phyloP scores from a whole-genome alignment of 2,329 filamentous ascomycete genomes.

The Lasiodiplodia hormozganensis region DNA sequence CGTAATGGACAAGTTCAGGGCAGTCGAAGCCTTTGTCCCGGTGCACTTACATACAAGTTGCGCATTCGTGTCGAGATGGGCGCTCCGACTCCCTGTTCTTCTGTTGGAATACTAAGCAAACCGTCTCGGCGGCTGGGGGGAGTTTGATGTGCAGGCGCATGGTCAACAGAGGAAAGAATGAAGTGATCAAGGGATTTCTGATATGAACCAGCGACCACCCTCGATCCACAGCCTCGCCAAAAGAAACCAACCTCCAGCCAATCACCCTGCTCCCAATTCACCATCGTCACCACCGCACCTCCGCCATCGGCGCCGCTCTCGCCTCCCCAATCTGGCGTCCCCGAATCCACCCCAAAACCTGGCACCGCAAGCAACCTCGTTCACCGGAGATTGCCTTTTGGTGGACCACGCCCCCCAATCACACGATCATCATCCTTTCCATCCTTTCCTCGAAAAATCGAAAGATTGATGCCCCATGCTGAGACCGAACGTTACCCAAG shows the following conservation, averaged over 20 bases:
- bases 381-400: slow-evolving; percentile 1
- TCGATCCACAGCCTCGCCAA: background rate
- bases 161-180: too few species aligned
- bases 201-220: background rate
- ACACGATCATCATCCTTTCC: background rate
- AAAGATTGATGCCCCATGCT: background rate
- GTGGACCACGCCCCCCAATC: too few species aligned
- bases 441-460: background rate
- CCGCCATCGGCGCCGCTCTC: slow-evolving; percentile 5
- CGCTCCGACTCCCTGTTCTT: too few species aligned
- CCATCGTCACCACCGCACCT: slow-evolving; percentile 10
- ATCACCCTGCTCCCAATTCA: slow-evolving; percentile 2
- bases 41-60: too few species aligned
- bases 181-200: background rate
- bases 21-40: too few species aligned
- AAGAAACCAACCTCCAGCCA: background rate
- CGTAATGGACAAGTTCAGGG: too few species aligned
- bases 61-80: too few species aligned
- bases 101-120: too few species aligned
- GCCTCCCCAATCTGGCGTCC: background rate
- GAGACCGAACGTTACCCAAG: background rate
- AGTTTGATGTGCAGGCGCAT: too few species aligned
- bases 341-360: background rate
- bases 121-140: too few species aligned
- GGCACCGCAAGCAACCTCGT: background rate